A percentile compares a stretch with the other conserved stretches of the same genome.
Evolutionary conservation across 768 basidiomycete genomes (phyloP).

Genomic region (Lenzites betulinus): DNA sequence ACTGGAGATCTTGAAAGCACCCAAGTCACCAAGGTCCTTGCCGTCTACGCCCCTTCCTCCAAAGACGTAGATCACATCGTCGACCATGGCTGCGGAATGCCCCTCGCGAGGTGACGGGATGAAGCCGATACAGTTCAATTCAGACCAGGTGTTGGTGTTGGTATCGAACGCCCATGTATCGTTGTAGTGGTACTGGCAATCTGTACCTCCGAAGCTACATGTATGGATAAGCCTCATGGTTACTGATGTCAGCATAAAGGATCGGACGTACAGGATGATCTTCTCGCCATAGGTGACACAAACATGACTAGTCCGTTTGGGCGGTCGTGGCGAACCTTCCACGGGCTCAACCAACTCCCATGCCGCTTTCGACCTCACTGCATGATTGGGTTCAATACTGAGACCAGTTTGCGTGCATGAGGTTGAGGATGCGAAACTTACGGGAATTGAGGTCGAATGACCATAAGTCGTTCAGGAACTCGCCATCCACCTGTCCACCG

Average conservation of each 20-base stretch:
- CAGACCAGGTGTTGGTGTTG: constrained; percentile 79
- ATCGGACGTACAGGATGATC: constrained; percentile 71
- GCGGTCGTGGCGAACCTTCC: constrained; percentile 59
- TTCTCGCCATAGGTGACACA: constrained; percentile 82
- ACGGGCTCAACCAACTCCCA: constrained; percentile 82
- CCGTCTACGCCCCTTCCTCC: constrained; percentile 97
- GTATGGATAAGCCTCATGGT: neutral
- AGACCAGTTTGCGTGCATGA: constrained; percentile 1
- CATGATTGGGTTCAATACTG: neutral
- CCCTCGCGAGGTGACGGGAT: constrained; percentile 96
- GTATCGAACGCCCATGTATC: constrained; percentile 97
- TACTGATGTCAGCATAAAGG: constrained; percentile 1
- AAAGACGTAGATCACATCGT: constrained; percentile 97
- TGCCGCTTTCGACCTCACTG: constrained; percentile 78
- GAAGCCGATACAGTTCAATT: constrained; percentile 93
- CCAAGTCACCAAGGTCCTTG: constrained; percentile 90
- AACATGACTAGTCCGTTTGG: constrained; percentile 90
- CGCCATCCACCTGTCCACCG: constrained; percentile 94
- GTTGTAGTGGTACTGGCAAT: constrained; percentile 98
- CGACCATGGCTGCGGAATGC: constrained; percentile 93
- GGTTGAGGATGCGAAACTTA: constrained; percentile 43
- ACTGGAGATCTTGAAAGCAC: constrained; percentile 98
- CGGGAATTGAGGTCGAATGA: constrained; percentile 93
- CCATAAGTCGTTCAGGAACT: constrained; percentile 95
- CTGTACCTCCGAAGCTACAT: constrained; percentile 93